Evolutionary conservation across 805 yeast species (phyloP), one percentile per base, ranked within the genome.

Genomic region (Pichia nakasei): DNA sequence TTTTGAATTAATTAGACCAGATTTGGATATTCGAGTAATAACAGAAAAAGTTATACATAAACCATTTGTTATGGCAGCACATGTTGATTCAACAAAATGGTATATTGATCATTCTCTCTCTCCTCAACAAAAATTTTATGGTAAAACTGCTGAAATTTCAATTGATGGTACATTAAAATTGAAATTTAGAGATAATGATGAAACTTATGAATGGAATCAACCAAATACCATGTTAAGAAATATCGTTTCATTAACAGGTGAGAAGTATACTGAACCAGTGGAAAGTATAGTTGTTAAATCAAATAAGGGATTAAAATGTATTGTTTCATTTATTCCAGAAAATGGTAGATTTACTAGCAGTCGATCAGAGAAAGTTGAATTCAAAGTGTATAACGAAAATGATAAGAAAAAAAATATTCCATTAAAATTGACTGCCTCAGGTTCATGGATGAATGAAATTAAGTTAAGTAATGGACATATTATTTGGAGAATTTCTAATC

Each of bases 41-140:
- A 71, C 86, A 17, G 98, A 93, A 59, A 93, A 93, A 58, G 95
- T 93, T 18, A 63, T 77, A 26, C 98, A 93, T 56, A 76, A 85
- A 45, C 98, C 98, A 2, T 48, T 48, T 37, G 80, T 82, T 15
- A 76, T 89, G 2, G 96, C 97, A 1, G 68, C 82, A 20, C 80
- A 77, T 59, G 85, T 78, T 5, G 96, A 91, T 46, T 71, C 85
- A 21, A 60, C 65, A 8, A 64, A 72, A 21, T 93, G 97, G 97
- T 58, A 66, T 5, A 61, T 72, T n/a, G 68, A 71, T 33, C 80
- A 77, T 50, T 69, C 77, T n/a, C 73, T 84, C 3, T 66, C 78
- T 22, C 95, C 96, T 0, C 74, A 75, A 20, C 96, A 89, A 55
- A 87, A 88, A 60, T 85, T 86, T 55, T 91, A 97, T 95, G 97